These are phyloP conservation scores for Oryza coarctata DNA, from an alignment of 176 grass and related monocot genomes.

Conservation along the genomic window DNA sequence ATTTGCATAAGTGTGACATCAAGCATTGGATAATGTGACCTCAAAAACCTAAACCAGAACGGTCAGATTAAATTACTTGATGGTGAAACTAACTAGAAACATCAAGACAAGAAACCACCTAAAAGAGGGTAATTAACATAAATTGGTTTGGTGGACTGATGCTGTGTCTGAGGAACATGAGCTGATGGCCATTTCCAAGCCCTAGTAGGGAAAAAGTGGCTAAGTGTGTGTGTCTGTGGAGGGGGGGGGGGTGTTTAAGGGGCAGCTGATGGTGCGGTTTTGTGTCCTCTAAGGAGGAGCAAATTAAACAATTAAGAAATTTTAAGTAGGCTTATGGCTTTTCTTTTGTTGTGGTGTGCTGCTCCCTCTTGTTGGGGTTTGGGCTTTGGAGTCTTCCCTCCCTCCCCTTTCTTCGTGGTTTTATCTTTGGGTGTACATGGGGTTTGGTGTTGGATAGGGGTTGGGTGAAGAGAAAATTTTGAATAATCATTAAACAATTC, in stretches of 20 bases:
- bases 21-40: slow-evolving; percentile 29
- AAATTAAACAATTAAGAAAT: slow-evolving; percentile 27
- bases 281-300: slow-evolving; percentile 39
- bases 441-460: slow-evolving; percentile 43
- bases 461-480: background rate
- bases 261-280: slow-evolving; percentile 1
- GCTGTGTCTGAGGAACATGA: slow-evolving; percentile 23
- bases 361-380: slow-evolving; percentile 17
- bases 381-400: slow-evolving; percentile 63
- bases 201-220: slow-evolving; percentile 32
- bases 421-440: slow-evolving; percentile 40
- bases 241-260: background rate
- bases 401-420: slow-evolving; percentile 49
- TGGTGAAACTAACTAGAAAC: slow-evolving; percentile 23
- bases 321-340: background rate
- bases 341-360: background rate
- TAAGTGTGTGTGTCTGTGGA: no score
- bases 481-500: background rate
- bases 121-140: slow-evolving; percentile 1
- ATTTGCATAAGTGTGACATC: slow-evolving; percentile 49
- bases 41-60: slow-evolving; percentile 9
- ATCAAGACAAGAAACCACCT: slow-evolving; percentile 21
- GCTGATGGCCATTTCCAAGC: slow-evolving; percentile 29
- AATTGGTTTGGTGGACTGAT: slow-evolving; percentile 18
- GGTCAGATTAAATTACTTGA: background rate